Evolutionary conservation across 345 rosid genomes (phyloP), one percentile per base, ranked within the genome.

Genomic region (Eutrema heterophyllum): DNA sequence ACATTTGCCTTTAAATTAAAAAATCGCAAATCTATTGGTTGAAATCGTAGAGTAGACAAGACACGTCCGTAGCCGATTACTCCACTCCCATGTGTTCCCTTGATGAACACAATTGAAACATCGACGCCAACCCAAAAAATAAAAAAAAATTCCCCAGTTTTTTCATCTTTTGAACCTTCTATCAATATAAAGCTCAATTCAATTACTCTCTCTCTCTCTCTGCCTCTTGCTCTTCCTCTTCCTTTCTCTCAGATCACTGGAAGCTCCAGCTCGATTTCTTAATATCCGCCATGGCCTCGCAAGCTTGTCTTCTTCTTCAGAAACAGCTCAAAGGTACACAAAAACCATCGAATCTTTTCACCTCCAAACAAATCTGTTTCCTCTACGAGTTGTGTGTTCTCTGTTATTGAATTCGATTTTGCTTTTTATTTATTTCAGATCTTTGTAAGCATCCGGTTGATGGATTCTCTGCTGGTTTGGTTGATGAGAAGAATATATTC

Each of bases 381-480:
- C 18, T 30, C 27, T 58, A 33, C 35, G 38, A 26, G 13, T 57
- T 50, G 54, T 26, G 24, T 64, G 33, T 30, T 72, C 26, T 39
- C 35, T 40, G 41, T 6, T 46, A 15, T 70, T 55, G 24, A 53
- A 64, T 70, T 56, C 53, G 44, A 68, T 51, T 55, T 32, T 6
- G 26, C 3, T 41, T 40, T 21, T 0, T 2, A n/a, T 32, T 58
- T 63, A 60, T 15, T 5, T 76, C 92, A 94, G 99, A 94, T 94
- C 99, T 94, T 76, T 94, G 99, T 67, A 91, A 87, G 81, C 81
- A 89, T 65, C 99, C 99, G 1, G 99, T 94, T 38, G 96, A 92
- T 80, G 99, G 97, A 27, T 94, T 94, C 87, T 94, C 98, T 11
- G 98, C 98, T 32, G 98, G 98, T 53, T 55, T 94, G 80, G 92